Percentiles rank a stretch among this genome's conserved stretches.
Conservation (phyloP, 768 basidiomycete species). For the Tubosaeta sp. region DNA sequence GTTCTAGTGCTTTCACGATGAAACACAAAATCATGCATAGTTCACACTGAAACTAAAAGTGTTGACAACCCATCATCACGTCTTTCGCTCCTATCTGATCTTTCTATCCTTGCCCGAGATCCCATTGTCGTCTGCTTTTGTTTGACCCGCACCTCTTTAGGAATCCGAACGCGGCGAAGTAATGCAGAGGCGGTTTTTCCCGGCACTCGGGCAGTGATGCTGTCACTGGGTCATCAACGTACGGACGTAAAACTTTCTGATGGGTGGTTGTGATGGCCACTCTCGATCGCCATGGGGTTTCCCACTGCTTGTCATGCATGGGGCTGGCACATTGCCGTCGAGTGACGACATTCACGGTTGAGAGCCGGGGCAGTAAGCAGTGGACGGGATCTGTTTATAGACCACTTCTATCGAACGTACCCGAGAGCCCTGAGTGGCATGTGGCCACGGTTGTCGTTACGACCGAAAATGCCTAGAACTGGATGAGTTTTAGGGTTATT, state of each 20-base stretch:
- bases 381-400: not conserved
- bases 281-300: not conserved
- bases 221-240: not conserved
- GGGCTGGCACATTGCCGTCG: not conserved
- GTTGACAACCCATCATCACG: slow-evolving; percentile 85
- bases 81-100: slow-evolving; percentile 99
- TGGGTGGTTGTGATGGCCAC: not conserved
- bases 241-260: not conserved
- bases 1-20: slow-evolving; percentile 14
- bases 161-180: slow-evolving; percentile 16
- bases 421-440: not conserved
- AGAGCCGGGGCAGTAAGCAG: not conserved
- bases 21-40: slow-evolving; percentile 67
- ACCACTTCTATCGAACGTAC: not conserved
- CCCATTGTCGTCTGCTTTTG: not conserved
- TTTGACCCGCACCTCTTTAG: slow-evolving; percentile 10
- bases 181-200: not conserved
- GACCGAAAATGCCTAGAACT: not conserved
- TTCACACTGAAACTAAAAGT: slow-evolving; percentile 90
- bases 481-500: not conserved
- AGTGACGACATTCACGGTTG: not conserved
- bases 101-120: not conserved
- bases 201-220: not conserved
- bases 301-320: not conserved
- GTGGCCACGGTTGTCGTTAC: too few relatives aligned